These are phyloP conservation scores for Dissophora globulifera DNA, from an alignment of 192 early-diverging fungal genomes.

Conservation along the genomic window DNA sequence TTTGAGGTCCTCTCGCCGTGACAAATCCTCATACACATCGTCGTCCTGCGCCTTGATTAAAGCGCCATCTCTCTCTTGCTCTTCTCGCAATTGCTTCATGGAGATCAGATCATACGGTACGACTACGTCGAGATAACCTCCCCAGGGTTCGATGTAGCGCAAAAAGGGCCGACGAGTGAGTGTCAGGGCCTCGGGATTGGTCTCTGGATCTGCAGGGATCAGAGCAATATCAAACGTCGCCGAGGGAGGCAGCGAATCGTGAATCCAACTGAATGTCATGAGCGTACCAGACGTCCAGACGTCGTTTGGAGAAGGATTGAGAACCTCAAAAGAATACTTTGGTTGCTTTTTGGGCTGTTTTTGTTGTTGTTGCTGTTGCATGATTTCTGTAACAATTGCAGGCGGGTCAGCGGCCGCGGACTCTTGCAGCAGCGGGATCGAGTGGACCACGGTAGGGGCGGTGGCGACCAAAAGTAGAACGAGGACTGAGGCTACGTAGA, in stretches of 20 bases:
- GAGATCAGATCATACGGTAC: conserved; percentile 35
- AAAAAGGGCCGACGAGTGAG: conserved; percentile 29
- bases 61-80: conserved; percentile 18
- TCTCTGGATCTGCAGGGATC: conserved; percentile 19
- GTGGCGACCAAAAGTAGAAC: no score
- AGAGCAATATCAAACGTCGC: conserved; percentile 31
- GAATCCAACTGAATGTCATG: conserved; percentile 15
- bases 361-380: neutral
- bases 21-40: no score
- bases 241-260: conserved; percentile 6
- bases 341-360: neutral
- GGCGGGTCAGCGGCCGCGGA: no score
- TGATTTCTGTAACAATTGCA: neutral
- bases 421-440: no score
- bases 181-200: conserved; percentile 21
- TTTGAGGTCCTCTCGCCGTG: no score
- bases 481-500: no score
- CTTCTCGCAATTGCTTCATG: conserved; percentile 16
- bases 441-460: no score
- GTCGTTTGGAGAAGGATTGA: conserved; percentile 28
- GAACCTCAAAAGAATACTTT: conserved; percentile 15
- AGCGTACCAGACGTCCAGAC: conserved; percentile 25
- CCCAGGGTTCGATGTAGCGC: conserved; percentile 9
- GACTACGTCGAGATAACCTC: conserved; percentile 16
- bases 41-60: no score